Evolutionary conservation across 2,329 filamentous ascomycete genomes (phyloP), one percentile per base, ranked within the genome.

Genomic region (Allantophomopsis lycopodina): DNA sequence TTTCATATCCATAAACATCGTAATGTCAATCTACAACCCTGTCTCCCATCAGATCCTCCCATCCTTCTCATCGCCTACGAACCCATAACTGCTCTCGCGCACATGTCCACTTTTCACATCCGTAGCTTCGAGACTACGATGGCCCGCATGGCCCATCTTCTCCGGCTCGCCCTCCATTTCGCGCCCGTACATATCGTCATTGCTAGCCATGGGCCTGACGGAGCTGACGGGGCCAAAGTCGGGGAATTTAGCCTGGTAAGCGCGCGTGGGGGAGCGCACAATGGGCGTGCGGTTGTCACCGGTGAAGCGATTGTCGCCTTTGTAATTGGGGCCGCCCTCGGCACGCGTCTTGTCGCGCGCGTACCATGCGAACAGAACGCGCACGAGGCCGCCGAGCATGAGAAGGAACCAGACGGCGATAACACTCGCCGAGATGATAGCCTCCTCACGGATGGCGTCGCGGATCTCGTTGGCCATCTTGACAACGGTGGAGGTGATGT

Each of bases 351-450:
- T 76, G 39, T 78, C 76, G 2, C 69, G 69, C 20, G 64, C 63
- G 40, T 66, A 63, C 61, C 83, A 74, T 40, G 78, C 68, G 28
- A 68, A 66, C 42, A 78, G 58, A 20, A 79, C 79, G 43, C 85
- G 75, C 36, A 75, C 59, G 40, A 89, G 59, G 37, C 85, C 91
- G 36, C 83, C 68, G 30, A 95, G 66, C 4, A 85, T 73, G 42
- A 94, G 71, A 44, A 91, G 59, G 39, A 93, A 52, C 69, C 87
- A 98, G 20, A 94, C 61, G 3, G 84, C 63, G 11, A 95, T 60
- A 4, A 98, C 63, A 38, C 69, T 74, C 0, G 72, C 68, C 2
- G 88, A 83, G 48, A 96, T 87, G 46, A 94, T 72, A 2, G 83
- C 79, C 60, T 95, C 85, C 44, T 77, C 75, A 37, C 76, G 66